A percentile compares a stretch with the other conserved stretches of the same genome.
These are phyloP conservation scores for Penicillium alfredii DNA, from an alignment of 495 filamentous ascomycete species.

Conservation along the genomic window DNA sequence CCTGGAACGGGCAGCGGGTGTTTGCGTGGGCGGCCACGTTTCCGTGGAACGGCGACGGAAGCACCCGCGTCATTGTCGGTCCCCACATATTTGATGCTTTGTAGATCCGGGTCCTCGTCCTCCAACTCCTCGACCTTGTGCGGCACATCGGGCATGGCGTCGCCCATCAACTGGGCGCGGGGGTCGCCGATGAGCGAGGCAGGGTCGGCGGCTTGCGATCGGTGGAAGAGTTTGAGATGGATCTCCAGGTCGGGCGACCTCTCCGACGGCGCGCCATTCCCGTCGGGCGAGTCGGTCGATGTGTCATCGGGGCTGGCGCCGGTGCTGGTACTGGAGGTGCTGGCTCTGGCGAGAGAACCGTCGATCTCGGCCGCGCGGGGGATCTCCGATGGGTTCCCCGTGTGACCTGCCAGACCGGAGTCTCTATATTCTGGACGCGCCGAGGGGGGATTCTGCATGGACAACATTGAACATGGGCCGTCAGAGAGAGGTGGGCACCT, in stretches of 20 bases:
- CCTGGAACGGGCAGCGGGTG: slow-evolving; percentile 59
- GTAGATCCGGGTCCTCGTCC: slow-evolving; percentile 37
- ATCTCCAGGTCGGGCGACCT: slow-evolving; percentile 24
- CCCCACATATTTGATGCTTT: slow-evolving; percentile 31
- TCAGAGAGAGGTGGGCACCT: not conserved
- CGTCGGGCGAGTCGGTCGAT: slow-evolving; percentile 33
- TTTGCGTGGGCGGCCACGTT: slow-evolving; percentile 79
- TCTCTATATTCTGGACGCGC: slow-evolving; percentile 13
- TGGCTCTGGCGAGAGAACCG: slow-evolving; percentile 25
- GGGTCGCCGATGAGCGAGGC: slow-evolving; percentile 15
- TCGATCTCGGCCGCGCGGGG: slow-evolving; percentile 21
- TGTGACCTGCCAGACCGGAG: slow-evolving; percentile 11
- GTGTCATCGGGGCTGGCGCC: slow-evolving; percentile 34
- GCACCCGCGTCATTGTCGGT: slow-evolving; percentile 30
- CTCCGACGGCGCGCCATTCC: slow-evolving; percentile 28
- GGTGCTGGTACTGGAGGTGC: slow-evolving; percentile 30
- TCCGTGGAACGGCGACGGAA: slow-evolving; percentile 41
- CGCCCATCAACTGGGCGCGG: no score
- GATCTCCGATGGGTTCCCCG: slow-evolving; percentile 19
- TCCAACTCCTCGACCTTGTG: slow-evolving; percentile 45
- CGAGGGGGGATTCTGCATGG: slow-evolving; percentile 37
- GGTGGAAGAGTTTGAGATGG: slow-evolving; percentile 14
- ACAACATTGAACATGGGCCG: slow-evolving; percentile 34
- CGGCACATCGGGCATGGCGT: slow-evolving; percentile 18
- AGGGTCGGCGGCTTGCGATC: slow-evolving; percentile 18